A percentile compares a stretch with the other conserved stretches of the same genome.
Conservation (phyloP, 768 basidiomycete species). For the Trametes maxima region DNA sequence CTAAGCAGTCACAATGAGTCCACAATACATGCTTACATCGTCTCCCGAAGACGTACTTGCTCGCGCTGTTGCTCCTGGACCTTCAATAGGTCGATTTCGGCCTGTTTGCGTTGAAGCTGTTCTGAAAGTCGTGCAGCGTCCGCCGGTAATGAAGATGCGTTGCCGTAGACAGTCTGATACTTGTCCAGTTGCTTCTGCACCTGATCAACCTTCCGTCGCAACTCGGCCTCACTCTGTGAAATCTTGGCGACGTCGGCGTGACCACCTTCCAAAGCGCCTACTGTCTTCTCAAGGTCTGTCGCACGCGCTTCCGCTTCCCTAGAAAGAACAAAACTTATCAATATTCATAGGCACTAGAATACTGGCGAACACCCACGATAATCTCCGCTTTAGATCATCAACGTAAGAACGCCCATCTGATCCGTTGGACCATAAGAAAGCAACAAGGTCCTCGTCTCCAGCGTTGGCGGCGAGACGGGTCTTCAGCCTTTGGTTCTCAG, state of each 20-base stretch:
- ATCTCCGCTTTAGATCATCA: slow-evolving; percentile 52
- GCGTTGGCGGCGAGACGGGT: slow-evolving; percentile 74
- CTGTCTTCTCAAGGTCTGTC: slow-evolving; percentile 52
- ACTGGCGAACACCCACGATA: slow-evolving; percentile 50
- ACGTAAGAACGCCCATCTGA: slow-evolving; percentile 53
- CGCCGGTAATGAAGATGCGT: slow-evolving; percentile 47
- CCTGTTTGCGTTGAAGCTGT: slow-evolving; percentile 65
- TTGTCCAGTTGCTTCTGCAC: slow-evolving; percentile 52
- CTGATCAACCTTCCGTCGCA: slow-evolving; percentile 50
- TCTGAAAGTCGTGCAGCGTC: slow-evolving; percentile 56
- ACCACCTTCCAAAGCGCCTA: slow-evolving; percentile 46
- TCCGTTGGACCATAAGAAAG: slow-evolving; percentile 63
- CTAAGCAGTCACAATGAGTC: slow-evolving; percentile 35
- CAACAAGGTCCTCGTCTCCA: slow-evolving; percentile 71
- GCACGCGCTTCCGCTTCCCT: slow-evolving; percentile 58
- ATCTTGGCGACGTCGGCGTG: slow-evolving; percentile 57
- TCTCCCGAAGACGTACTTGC: slow-evolving; percentile 47
- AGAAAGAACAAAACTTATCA: slow-evolving; percentile 1
- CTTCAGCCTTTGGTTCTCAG: slow-evolving; percentile 74
- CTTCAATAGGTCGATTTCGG: slow-evolving; percentile 62
- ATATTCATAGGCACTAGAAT: background rate
- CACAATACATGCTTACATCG: background rate
- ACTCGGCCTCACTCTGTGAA: slow-evolving; percentile 52
- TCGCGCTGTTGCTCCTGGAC: slow-evolving; percentile 66
- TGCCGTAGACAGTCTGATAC: slow-evolving; percentile 68